Percentiles rank a stretch among this genome's conserved stretches.
Conservation (phyloP, 768 basidiomycete species). For the Suillus hirtellus region DNA sequence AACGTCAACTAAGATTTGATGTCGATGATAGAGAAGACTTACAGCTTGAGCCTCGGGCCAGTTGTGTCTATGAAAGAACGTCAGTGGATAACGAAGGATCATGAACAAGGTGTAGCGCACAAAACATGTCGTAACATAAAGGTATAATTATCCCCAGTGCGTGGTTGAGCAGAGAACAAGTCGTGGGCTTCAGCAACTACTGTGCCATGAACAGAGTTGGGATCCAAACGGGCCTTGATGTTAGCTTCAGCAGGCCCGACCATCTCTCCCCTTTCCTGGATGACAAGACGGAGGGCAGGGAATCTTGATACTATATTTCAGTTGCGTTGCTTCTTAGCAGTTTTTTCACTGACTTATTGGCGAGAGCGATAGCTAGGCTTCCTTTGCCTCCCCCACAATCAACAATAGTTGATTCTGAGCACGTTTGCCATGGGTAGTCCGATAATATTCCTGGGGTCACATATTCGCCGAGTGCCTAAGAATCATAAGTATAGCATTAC, state of each 20-base stretch:
- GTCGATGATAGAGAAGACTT: not conserved
- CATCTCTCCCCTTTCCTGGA: conserved; percentile 39
- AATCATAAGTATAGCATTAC: not conserved
- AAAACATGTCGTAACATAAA: conserved; percentile 10
- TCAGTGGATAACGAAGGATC: not conserved
- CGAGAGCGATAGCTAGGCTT: conserved; percentile 40
- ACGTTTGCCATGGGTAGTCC: conserved; percentile 41
- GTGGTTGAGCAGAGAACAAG: conserved; percentile 40
- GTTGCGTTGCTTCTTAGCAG: conserved; percentile 1
- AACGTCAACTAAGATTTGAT: not conserved
- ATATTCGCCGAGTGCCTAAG: conserved; percentile 9
- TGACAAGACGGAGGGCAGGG: conserved; percentile 28
- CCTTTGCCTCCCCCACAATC: conserved; percentile 44
- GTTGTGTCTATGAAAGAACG: conserved; percentile 12
- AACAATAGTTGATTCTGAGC: conserved; percentile 38
- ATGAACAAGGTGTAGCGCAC: not conserved
- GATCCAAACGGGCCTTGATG: conserved; percentile 32
- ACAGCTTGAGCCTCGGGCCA: conserved; percentile 18
- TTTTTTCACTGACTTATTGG: conserved; percentile 28
- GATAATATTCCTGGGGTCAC: conserved; percentile 38
- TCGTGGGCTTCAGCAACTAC: conserved; percentile 41
- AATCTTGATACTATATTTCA: conserved; percentile 1
- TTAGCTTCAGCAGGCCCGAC: conserved; percentile 2
- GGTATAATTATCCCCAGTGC: not conserved
- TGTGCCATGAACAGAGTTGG: conserved; percentile 32